These are phyloP conservation scores for Gossypium rotundifolium DNA, from an alignment of 345 rosid genomes.

Conservation along the genomic window DNA sequence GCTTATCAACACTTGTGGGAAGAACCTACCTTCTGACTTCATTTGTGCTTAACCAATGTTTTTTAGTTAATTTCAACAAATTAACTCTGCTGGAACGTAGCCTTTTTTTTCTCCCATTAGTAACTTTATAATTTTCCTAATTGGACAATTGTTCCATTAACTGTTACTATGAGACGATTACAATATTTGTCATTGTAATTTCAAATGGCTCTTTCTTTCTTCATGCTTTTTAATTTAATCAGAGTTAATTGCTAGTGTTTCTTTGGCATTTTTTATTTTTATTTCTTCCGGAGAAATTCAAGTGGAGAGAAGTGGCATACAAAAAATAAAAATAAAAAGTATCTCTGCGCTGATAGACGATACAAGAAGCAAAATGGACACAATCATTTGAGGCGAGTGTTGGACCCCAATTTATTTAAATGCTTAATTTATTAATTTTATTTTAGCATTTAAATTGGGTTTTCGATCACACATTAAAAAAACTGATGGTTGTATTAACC, in stretches of 20 bases:
- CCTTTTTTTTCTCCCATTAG: too few relatives aligned
- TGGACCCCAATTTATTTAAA: too few relatives aligned
- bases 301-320: background rate
- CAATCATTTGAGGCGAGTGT: too few relatives aligned
- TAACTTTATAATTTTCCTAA: background rate
- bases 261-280: background rate
- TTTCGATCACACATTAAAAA: too few relatives aligned
- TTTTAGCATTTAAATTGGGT: too few relatives aligned
- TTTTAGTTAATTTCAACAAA: background rate
- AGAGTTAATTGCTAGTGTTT: background rate
- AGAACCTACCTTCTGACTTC: slow-evolving; percentile 63
- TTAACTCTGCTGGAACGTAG: background rate
- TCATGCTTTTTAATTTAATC: background rate
- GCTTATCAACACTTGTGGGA: slow-evolving; percentile 67
- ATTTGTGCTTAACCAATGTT: slow-evolving; percentile 36
- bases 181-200: slow-evolving; percentile 3
- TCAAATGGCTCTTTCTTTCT: background rate
- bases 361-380: too few relatives aligned
- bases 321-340: too few relatives aligned
- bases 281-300: background rate
- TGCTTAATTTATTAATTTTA: too few relatives aligned
- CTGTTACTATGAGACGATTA: background rate
- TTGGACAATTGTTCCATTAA: background rate
- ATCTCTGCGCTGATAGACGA: too few relatives aligned
- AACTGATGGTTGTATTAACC: too few relatives aligned